phyloP scores from a whole-genome alignment of 2,329 filamentous ascomycete genomes.

The Grosmannia penicillata region DNA sequence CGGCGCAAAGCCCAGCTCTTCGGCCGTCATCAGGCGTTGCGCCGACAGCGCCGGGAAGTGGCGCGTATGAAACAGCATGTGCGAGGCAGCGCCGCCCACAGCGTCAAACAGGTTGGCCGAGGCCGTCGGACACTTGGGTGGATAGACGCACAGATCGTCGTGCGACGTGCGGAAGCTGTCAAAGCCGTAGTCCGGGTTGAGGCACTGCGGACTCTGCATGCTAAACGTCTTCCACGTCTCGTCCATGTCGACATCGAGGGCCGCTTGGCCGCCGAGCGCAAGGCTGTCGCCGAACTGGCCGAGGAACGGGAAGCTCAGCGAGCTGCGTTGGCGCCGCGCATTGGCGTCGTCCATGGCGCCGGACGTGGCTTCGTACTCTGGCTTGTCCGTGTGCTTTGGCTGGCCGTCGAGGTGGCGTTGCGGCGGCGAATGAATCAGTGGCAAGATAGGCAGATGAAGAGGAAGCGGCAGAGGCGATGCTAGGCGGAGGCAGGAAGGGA shows the following conservation, averaged over 20 bases:
- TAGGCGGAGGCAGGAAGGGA: background rate
- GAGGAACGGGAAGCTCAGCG: constrained; percentile 5
- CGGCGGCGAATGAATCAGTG: too few species aligned
- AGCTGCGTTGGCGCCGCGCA: constrained; percentile 5
- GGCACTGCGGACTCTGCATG: constrained; percentile 8
- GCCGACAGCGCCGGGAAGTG: too few species aligned
- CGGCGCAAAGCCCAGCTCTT: too few species aligned
- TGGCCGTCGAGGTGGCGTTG: too few species aligned
- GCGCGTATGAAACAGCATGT: constrained; percentile 10
- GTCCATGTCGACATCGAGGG: constrained; percentile 6
- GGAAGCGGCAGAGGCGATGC: background rate
- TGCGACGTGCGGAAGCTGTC: constrained; percentile 9
- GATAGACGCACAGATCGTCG: constrained; percentile 10
- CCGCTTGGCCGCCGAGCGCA: constrained; percentile 1
- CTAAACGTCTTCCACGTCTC: constrained; percentile 8
- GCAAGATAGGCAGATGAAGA: background rate
- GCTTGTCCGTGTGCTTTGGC: background rate
- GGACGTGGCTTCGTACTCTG: background rate
- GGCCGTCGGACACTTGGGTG: constrained; percentile 8
- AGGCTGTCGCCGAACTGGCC: constrained; percentile 4
- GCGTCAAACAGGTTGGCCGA: constrained; percentile 2
- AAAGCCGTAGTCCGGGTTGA: constrained; percentile 4
- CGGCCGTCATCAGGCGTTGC: too few species aligned
- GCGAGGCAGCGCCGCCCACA: background rate
- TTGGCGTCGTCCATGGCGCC: constrained; percentile 6